phyloP scores from a whole-genome alignment of 768 basidiomycete genomes.

The Phlebiopsis gigantea region DNA sequence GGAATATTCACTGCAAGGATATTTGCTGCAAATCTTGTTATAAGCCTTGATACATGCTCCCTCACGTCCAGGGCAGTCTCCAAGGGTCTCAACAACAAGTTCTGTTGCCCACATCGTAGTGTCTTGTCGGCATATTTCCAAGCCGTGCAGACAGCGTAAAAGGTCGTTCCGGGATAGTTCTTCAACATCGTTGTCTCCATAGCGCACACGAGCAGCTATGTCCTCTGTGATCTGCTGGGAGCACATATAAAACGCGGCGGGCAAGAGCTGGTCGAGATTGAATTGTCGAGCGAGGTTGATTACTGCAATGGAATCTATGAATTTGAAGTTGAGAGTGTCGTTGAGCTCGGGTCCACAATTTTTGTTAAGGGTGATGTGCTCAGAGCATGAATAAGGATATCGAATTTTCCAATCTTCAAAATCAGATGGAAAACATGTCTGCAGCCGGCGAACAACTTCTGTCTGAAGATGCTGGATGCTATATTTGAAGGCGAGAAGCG shows the following conservation, averaged over 20 bases:
- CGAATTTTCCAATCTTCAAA: background rate
- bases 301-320: background rate
- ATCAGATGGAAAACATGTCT: background rate
- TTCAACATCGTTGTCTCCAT: background rate
- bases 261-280: background rate
- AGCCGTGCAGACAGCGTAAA: background rate
- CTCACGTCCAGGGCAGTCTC: too few relatives aligned
- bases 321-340: background rate
- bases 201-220: background rate
- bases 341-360: background rate
- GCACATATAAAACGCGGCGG: background rate
- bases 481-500: background rate
- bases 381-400: background rate
- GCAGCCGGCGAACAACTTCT: background rate
- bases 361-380: background rate
- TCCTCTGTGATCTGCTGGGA: background rate
- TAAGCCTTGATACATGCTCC: too few relatives aligned
- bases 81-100: too few relatives aligned
- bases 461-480: background rate
- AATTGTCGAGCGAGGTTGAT: background rate
- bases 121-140: too few relatives aligned
- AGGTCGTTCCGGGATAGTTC: background rate
- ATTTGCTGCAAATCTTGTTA: too few relatives aligned
- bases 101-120: too few relatives aligned
- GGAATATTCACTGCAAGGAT: too few relatives aligned